These are phyloP conservation scores for Berberis thunbergii DNA, from an alignment of 164 flowering plant genomes.

Conservation along the genomic window DNA sequence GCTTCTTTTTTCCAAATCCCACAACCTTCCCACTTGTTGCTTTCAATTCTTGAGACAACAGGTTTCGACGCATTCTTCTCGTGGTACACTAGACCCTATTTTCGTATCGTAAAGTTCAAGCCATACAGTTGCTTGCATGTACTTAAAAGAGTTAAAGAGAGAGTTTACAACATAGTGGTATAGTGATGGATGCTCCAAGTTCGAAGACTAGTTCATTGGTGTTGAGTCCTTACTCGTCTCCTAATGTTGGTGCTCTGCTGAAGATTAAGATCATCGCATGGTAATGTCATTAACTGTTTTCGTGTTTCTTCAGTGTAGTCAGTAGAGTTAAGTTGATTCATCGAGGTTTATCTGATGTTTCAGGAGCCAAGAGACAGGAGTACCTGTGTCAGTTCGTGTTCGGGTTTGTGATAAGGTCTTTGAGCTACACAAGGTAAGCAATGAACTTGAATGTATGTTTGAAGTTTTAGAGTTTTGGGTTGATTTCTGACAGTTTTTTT, in stretches of 20 bases:
- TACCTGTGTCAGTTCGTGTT: constrained; percentile 60
- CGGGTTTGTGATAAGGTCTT: constrained; percentile 44
- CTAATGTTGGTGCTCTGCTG: constrained; percentile 57
- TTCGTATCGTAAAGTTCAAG: too few species aligned
- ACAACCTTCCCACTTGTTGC: constrained; percentile 13
- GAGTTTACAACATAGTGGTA: background rate
- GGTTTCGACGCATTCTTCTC: too few species aligned
- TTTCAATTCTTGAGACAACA: constrained; percentile 10
- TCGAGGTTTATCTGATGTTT: constrained; percentile 2
- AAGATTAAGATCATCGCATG: constrained; percentile 70
- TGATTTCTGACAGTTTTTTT: constrained; percentile 1
- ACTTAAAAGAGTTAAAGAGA: background rate
- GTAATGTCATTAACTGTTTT: constrained; percentile 20
- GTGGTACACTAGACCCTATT: too few species aligned
- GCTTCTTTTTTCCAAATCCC: constrained; percentile 16
- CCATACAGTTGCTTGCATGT: too few species aligned
- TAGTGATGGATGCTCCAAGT: constrained; percentile 46
- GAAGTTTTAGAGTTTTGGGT: background rate
- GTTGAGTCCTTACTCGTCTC: constrained; percentile 69
- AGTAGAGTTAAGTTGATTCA: background rate
- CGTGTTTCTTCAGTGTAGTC: background rate
- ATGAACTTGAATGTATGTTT: background rate
- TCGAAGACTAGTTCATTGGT: constrained; percentile 30
- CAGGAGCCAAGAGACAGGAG: constrained; percentile 90
- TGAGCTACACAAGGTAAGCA: constrained; percentile 73